phyloP scores from a whole-genome alignment of 805 yeast genomes.

The Candida vaughaniae region DNA sequence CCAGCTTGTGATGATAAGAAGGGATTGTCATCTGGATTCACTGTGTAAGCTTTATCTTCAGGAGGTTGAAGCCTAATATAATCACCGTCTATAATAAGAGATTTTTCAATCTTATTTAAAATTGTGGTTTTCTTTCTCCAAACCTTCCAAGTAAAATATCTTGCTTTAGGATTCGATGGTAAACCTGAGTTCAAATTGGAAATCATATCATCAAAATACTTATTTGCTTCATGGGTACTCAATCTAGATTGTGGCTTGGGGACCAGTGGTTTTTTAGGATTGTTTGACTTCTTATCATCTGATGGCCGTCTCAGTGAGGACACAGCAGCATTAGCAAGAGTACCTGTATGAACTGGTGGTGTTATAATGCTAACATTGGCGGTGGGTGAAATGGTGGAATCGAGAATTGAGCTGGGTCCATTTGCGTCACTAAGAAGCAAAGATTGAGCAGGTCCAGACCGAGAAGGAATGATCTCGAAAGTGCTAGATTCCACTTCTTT shows the following conservation, averaged over 20 bases:
- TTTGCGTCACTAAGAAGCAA: constrained; percentile 3
- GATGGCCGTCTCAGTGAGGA: too few species aligned
- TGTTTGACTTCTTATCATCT: background rate
- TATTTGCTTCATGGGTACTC: constrained; percentile 14
- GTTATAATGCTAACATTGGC: constrained; percentile 6
- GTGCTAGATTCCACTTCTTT: constrained; percentile 8
- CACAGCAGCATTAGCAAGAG: background rate
- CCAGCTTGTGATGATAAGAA: constrained; percentile 20
- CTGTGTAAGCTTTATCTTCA: constrained; percentile 57
- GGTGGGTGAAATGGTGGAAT: constrained; percentile 11
- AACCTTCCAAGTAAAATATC: constrained; percentile 81
- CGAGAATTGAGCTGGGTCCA: constrained; percentile 8
- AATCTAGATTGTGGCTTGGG: constrained; percentile 4
- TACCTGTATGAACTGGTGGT: constrained; percentile 5
- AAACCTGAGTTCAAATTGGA: constrained; percentile 26
- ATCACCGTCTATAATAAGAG: constrained; percentile 91
- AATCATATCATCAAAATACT: constrained; percentile 31
- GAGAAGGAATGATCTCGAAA: constrained; percentile 11
- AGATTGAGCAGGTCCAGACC: constrained; percentile 5
- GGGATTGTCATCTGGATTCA: constrained; percentile 32
- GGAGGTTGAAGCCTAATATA: constrained; percentile 86
- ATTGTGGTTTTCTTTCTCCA: constrained; percentile 88
- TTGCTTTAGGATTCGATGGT: constrained; percentile 44
- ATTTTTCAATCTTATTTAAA: constrained; percentile 74
- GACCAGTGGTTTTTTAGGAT: background rate